A percentile compares a stretch with the other conserved stretches of the same genome.
phyloP scores from a whole-genome alignment of 202 grass and related monocot species.

The Cymbopogon flexuosus region DNA sequence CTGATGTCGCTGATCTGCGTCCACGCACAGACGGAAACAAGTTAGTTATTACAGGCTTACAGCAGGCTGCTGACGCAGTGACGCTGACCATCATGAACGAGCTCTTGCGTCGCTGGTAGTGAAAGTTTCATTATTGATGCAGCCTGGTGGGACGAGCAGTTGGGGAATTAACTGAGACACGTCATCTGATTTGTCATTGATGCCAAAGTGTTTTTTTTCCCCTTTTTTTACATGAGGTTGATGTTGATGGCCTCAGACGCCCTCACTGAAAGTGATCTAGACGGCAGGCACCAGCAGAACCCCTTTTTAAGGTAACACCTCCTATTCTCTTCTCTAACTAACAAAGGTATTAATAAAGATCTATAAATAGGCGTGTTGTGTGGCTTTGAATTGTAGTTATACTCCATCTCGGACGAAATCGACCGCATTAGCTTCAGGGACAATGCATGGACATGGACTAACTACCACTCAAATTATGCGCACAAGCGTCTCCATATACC shows the following conservation, averaged over 20 bases:
- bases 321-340: background rate
- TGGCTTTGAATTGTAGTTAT: background rate
- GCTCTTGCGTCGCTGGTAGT: background rate
- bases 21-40: background rate
- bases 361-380: background rate
- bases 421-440: background rate
- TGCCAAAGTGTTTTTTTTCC: background rate
- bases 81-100: background rate
- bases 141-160: background rate
- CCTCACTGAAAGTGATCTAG: background rate
- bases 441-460: background rate
- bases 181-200: background rate
- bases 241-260: background rate
- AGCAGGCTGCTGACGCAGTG: background rate
- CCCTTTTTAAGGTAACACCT: background rate
- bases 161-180: background rate
- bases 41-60: background rate
- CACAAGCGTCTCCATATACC: background rate
- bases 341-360: background rate
- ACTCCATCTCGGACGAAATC: background rate
- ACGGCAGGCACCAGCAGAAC: background rate
- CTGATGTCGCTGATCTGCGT: slow-evolving; percentile 78
- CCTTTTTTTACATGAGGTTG: background rate
- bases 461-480: background rate
- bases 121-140: background rate